Evolutionary conservation across 805 yeast genomes (phyloP).

Genomic region (Scheffersomyces stipitis): DNA sequence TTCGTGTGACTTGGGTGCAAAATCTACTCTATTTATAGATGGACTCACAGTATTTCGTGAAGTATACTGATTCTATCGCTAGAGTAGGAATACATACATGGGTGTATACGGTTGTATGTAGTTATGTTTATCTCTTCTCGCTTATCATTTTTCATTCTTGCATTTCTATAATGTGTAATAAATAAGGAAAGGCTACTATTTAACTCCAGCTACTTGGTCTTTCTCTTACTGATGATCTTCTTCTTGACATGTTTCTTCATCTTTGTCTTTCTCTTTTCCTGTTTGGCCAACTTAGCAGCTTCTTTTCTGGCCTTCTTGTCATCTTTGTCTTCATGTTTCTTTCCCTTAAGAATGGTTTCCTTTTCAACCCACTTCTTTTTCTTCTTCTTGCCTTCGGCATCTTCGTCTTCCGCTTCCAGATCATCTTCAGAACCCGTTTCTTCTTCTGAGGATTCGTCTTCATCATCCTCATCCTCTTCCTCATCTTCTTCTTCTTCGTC

Average conservation of each 20-base stretch:
- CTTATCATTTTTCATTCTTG: too few species aligned
- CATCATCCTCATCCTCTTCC: conserved; percentile 17
- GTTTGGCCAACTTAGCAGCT: conserved; percentile 71
- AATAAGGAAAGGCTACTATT: not conserved
- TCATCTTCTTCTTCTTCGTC: conserved; percentile 17
- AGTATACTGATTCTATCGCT: too few species aligned
- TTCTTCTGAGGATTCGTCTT: conserved; percentile 28
- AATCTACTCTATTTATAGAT: too few species aligned
- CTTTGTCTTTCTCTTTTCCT: conserved; percentile 77
- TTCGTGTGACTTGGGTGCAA: too few species aligned
- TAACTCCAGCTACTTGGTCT: conserved; percentile 12
- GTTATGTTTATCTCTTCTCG: too few species aligned
- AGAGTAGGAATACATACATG: too few species aligned
- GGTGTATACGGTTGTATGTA: too few species aligned
- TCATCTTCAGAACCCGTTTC: conserved; percentile 13
- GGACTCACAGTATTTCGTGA: too few species aligned
- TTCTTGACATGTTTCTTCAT: conserved; percentile 83
- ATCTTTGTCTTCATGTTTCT: conserved; percentile 78
- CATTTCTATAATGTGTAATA: too few species aligned
- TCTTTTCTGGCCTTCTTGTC: conserved; percentile 72
- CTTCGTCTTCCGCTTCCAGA: conserved; percentile 35
- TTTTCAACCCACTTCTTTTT: conserved; percentile 43
- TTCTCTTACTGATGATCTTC: conserved; percentile 57
- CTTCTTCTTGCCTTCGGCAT: conserved; percentile 16
- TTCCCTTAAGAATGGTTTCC: conserved; percentile 54